Percentiles rank a stretch among this genome's conserved stretches.
phyloP scores from a whole-genome alignment of 805 yeast genomes.

The Kurtzmaniella cleridarum region DNA sequence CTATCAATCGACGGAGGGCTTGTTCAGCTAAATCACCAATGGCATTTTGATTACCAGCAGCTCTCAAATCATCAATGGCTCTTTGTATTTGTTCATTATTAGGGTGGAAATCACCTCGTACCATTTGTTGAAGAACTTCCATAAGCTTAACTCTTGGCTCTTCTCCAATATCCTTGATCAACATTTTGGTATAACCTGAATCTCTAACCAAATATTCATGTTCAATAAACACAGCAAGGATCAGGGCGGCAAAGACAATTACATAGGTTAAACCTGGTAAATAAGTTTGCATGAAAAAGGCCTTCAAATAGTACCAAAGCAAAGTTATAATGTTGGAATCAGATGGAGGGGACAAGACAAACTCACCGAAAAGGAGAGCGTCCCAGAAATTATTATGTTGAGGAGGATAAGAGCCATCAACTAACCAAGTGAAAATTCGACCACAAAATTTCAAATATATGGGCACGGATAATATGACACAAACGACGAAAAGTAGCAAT shows the following conservation, averaged over 20 bases:
- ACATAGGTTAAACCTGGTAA: conserved; percentile 36
- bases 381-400: conserved; percentile 19
- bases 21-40: conserved; percentile 10
- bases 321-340: not conserved
- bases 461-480: conserved; percentile 51
- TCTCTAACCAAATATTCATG: conserved; percentile 72
- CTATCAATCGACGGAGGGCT: conserved; percentile 15
- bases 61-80: conserved; percentile 23
- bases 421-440: conserved; percentile 48
- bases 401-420: conserved; percentile 50
- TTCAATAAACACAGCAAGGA: conserved; percentile 46
- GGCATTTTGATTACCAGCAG: conserved; percentile 4
- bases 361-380: conserved; percentile 35
- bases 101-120: conserved; percentile 15
- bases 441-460: conserved; percentile 51
- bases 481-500: conserved; percentile 31
- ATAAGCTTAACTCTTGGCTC: conserved; percentile 40
- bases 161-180: conserved; percentile 55
- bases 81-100: conserved; percentile 19
- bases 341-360: not conserved
- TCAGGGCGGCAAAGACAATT: conserved; percentile 33
- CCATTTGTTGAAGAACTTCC: conserved; percentile 29
- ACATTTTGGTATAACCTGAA: conserved; percentile 57
- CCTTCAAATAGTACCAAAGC: conserved; percentile 14
- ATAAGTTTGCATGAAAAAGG: conserved; percentile 26